A percentile compares a stretch with the other conserved stretches of the same genome.
Conservation (phyloP, 2,329 filamentous ascomycete species). For the Periconia macrospinosa region DNA sequence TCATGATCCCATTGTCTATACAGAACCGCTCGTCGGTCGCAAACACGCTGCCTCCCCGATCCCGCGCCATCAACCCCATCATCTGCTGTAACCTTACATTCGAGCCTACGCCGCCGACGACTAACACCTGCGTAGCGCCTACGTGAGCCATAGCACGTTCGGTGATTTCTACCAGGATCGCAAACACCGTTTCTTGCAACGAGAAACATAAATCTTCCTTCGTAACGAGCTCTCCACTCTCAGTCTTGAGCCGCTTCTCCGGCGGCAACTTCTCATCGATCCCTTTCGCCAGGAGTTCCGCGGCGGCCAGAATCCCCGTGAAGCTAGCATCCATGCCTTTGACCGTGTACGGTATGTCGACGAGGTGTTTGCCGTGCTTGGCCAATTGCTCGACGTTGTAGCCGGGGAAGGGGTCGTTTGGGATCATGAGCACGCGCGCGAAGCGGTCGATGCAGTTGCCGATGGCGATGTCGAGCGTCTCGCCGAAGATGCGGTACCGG, state of each 20-base stretch:
- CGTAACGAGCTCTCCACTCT: constrained; percentile 64
- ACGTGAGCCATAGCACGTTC: constrained; percentile 99
- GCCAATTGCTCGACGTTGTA: constrained; percentile 98
- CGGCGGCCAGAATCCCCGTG: constrained; percentile 82
- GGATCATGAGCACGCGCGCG: constrained; percentile 84
- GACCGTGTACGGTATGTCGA: constrained; percentile 92
- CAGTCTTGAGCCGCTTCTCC: constrained; percentile 47
- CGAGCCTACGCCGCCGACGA: constrained; percentile 94
- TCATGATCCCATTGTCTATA: constrained; percentile 99
- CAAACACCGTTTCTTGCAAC: constrained; percentile 91
- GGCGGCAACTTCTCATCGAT: constrained; percentile 48
- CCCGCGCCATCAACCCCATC: constrained; percentile 95
- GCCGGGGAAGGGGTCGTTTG: constrained; percentile 93
- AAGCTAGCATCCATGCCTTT: constrained; percentile 99
- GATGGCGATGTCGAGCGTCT: constrained; percentile 95
- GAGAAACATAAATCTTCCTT: constrained; percentile 89
- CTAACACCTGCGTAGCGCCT: constrained; percentile 83
- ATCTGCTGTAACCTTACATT: constrained; percentile 95
- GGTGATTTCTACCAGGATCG: constrained; percentile 98
- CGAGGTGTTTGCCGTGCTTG: constrained; percentile 65
- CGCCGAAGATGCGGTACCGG: constrained; percentile 95
- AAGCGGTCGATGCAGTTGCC: constrained; percentile 97
- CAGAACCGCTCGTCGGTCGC: constrained; percentile 97
- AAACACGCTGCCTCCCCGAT: constrained; percentile 86
- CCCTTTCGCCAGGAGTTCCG: constrained; percentile 76